Evolutionary conservation across 768 basidiomycete genomes (phyloP), one percentile per base, ranked within the genome.

Genomic region (Rhizopogon sp.): DNA sequence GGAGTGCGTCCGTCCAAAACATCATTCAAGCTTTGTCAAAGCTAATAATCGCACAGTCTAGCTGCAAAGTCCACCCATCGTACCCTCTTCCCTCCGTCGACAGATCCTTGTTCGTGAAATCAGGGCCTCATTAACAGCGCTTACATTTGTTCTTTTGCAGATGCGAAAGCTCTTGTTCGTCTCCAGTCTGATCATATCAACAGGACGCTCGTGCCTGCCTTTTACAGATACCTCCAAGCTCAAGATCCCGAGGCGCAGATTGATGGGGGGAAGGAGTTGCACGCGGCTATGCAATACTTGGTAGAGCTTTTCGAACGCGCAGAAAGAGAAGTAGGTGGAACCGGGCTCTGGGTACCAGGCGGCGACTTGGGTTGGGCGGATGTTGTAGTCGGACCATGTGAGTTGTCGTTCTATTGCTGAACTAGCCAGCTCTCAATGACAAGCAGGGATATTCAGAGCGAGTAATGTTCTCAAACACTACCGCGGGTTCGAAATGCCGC

Each of bases 191-290:
- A 90, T 67, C 81, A 85, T 61, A 74, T 87, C 66, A 84, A 79
- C 54, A 83, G 87, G 3, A 64, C 70, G 7, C 64, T 90, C 40
- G 76, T 90, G 3, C 87, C 88, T 6, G 76, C 84, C 0, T 90
- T 90, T 68, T 89, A 89, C 62, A 81, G 86, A 29, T 88, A 77
- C 60, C 76, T 90, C 29, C 87, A 90, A 71, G 83, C 86, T 0
- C 88, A 87, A 67, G 81, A 82, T 6, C 52, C 64, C 8, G 68
- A 67, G 3, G 74, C 79, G 1, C 87, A 88, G 64, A 75, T 78
- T 44, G 69, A 75, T 17, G 66, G 63, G 2, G 81, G 76, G 2
- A 78, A 75, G 52, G 86, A 86, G 17, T 85, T 87, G 56, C 70
- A 72, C 39, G 67, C 68, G 0, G 76, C 81, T 1, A 64, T 90